Percentiles rank a stretch among this genome's conserved stretches.
Conservation (phyloP, 306 rosid species). For the Quercus aquifolioides region DNA sequence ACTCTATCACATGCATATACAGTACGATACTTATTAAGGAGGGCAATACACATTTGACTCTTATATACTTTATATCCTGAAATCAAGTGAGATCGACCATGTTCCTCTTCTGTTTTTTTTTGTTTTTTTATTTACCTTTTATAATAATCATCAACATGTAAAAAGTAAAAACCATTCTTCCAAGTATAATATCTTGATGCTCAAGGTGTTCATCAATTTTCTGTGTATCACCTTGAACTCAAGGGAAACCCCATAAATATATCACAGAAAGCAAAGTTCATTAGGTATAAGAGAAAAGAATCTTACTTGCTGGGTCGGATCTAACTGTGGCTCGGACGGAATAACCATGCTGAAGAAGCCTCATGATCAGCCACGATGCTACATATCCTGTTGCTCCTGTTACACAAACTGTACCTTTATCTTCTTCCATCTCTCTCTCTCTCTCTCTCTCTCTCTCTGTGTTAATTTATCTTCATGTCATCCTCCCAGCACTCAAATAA, state of each 20-base stretch:
- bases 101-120: too few relatives aligned
- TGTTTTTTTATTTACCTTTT: too few relatives aligned
- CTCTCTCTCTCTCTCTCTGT: neutral
- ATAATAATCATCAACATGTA: too few relatives aligned
- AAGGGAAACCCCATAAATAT: too few relatives aligned
- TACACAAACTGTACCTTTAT: constrained; percentile 49
- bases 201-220: neutral
- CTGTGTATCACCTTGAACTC: neutral
- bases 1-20: too few relatives aligned
- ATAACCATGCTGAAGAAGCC: constrained; percentile 55
- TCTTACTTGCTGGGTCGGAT: constrained; percentile 20
- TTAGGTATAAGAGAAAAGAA: neutral
- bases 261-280: too few relatives aligned
- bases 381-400: constrained; percentile 62
- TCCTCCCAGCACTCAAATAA: neutral
- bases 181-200: neutral
- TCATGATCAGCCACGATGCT: constrained; percentile 62
- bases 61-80: too few relatives aligned
- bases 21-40: too few relatives aligned
- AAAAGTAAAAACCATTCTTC: neutral
- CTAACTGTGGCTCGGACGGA: constrained; percentile 49
- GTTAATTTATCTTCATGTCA: neutral
- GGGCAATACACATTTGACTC: too few relatives aligned
- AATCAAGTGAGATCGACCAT: too few relatives aligned
- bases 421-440: constrained; percentile 1